A percentile compares a stretch with the other conserved stretches of the same genome.
phyloP scores from a whole-genome alignment of 805 yeast species.

The Candida ipomoeae region DNA sequence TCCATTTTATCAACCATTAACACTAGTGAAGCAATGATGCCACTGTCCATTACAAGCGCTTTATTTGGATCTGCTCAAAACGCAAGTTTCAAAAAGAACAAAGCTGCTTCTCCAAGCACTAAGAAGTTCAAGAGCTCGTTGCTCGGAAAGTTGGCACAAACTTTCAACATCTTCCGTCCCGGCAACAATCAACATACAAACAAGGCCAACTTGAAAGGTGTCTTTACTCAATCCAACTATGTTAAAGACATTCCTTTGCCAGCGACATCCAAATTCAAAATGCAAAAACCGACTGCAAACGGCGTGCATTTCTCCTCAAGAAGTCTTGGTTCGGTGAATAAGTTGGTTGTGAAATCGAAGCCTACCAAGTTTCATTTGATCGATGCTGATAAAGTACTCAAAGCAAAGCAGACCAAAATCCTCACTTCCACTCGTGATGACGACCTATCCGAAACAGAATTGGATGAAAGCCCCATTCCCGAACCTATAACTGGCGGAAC shows the following conservation, averaged over 20 bases:
- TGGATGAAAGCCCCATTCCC: background rate
- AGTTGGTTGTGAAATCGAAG: slow-evolving; percentile 36
- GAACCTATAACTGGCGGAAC: slow-evolving; percentile 16
- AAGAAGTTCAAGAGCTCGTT: slow-evolving; percentile 23
- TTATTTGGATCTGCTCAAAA: slow-evolving; percentile 16
- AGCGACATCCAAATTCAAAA: background rate
- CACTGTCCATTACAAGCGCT: slow-evolving; percentile 30
- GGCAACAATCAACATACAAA: slow-evolving; percentile 8
- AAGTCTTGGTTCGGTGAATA: slow-evolving; percentile 26
- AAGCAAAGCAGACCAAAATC: slow-evolving; percentile 20
- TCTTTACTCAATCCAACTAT: slow-evolving; percentile 28
- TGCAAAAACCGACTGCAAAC: background rate
- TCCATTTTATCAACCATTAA: slow-evolving; percentile 22
- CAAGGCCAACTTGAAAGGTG: slow-evolving; percentile 21
- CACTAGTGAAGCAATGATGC: slow-evolving; percentile 23
- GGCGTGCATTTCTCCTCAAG: background rate
- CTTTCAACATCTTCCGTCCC: slow-evolving; percentile 30
- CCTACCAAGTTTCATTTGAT: slow-evolving; percentile 40
- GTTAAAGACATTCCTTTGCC: slow-evolving; percentile 10
- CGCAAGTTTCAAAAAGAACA: slow-evolving; percentile 13
- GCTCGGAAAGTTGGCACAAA: slow-evolving; percentile 31
- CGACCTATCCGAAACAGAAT: slow-evolving; percentile 1
- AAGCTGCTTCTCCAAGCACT: slow-evolving; percentile 15
- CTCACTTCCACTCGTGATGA: slow-evolving; percentile 2
- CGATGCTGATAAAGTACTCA: slow-evolving; percentile 39